Base-by-base conservation (phyloP, 148 eudicot genomes). In the Rhododendron vialii region DNA sequence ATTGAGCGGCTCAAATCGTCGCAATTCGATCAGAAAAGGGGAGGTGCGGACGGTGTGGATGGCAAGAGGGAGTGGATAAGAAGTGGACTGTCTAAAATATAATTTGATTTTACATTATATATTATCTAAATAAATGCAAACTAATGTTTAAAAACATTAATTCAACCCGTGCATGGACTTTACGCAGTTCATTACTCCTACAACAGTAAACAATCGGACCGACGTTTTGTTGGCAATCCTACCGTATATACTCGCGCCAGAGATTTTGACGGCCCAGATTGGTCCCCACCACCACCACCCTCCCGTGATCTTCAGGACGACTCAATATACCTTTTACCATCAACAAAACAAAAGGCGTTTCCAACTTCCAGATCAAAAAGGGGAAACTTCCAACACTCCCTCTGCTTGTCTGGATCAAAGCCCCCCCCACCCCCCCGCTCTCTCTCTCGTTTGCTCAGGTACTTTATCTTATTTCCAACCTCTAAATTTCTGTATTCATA, bases 391-490 rank as follows among this genome's bases (percentile, higher is more conserved):
- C n/a, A 61, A 55, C 65, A 63, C 71, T 63, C 71, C 12, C 71
- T 63, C 12, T 63, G 13, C 12, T 24, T n/a, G 28, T 63, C 71
- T n/a, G 71, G 30, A 63, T 63, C 36, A 73, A 73, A 30, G 30
- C 0, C 0, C 17, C 22, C 1, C 81, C 47, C 80, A 69, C 18
- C 1, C 45, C 26, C 59, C 76, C 81, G 47, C 80, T 77, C 59
- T 50, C 82, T 47, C 82, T 82, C 87, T 43, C 57, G 51, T 82
- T 88, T n/a, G 85, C 82, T 83, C 81, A 85, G 92, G 92, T 91
- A 83, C 55, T 80, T 17, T 41, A 50, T 65, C 57, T 71, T 41
- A 45, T 75, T 67, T 35, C 45, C 47, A 82, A 59, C 26, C 8
- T 57, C n/a, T 61, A 36, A 57, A 36, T 12, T 57, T 57, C n/a